Evolutionary conservation across 2,329 filamentous ascomycete species (phyloP), one percentile per base, ranked within the genome.

Genomic region (Amauroascus niger): DNA sequence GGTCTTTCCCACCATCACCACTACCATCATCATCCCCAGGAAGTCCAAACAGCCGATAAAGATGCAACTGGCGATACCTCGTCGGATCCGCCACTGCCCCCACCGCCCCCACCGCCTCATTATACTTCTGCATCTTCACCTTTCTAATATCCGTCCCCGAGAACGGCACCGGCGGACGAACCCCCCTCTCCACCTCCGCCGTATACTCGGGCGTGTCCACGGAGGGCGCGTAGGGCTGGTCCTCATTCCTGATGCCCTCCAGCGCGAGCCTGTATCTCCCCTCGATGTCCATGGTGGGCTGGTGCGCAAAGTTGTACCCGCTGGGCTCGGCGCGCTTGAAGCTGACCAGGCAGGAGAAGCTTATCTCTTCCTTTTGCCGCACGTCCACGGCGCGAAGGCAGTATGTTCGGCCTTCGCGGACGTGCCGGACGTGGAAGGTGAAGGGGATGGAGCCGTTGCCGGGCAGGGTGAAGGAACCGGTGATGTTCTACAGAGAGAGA

Each of bases 361-460:
- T 77, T 50, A 74, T 67, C 6, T 71, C 66, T 59, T 71, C 40
- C 7, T 67, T 67, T 60, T 80, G 76, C 0, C 71, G 74, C 1
- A 75, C 77, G 43, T 77, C 76, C 8, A 80, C 75, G 2, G 72
- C 68, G 7, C 78, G 71, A 8, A 75, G 75, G 58, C 72, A 75
- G 61, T 79, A 80, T 45, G 74, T 74, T 39, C 69, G 69, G 1
- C 77, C 77, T 55, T 80, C 72, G 20, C 76, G 68, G 52, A 79
- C 66, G 51, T 69, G 74, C 24, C 74, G 69, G 18, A 80, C 74
- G 14, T 67, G 71, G 62, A 78, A 80, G 7, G 74, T 65, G 60
- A 76, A 80, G 3, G 77, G 75, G 2, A 74, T 65, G 40, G 71
- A 68, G 1, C 72, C 66, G 7, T 69, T 66, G 5, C 77, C 77